A percentile compares a stretch with the other conserved stretches of the same genome.
Evolutionary conservation across 2,329 filamentous ascomycete species (phyloP).

Genomic region (Colletotrichum eleusines): DNA sequence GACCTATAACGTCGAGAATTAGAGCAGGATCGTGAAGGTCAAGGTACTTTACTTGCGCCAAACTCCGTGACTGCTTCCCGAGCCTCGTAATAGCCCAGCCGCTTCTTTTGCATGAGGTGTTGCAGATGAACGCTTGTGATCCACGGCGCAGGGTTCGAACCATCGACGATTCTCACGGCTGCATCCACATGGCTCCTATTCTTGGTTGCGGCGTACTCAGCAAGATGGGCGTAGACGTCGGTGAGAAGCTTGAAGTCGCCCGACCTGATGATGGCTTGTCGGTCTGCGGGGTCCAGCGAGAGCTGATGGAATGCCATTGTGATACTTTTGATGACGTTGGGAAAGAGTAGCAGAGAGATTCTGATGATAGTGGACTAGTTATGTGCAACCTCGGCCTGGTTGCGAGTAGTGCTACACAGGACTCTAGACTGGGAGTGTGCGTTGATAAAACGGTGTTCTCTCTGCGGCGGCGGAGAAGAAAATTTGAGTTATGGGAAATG

Average conservation of each 20-base stretch:
- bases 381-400: background rate
- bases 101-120: background rate
- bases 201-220: background rate
- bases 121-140: background rate
- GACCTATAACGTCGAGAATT: background rate
- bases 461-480: too few species aligned
- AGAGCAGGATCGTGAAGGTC: background rate
- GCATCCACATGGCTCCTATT: background rate
- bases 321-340: too few species aligned
- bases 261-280: background rate
- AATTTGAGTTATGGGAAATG: too few species aligned
- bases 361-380: background rate
- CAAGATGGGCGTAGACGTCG: background rate
- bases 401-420: background rate
- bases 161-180: background rate
- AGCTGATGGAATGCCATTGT: too few species aligned
- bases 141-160: background rate
- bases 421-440: too few species aligned
- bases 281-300: background rate
- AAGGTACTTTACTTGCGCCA: background rate
- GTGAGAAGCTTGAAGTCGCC: background rate
- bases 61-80: background rate
- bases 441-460: too few species aligned
- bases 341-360: too few species aligned
- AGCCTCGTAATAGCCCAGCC: accelerated